Evolutionary conservation across 495 filamentous ascomycete genomes (phyloP), one percentile per base, ranked within the genome.

Genomic region (Hypoxylon intermedium): DNA sequence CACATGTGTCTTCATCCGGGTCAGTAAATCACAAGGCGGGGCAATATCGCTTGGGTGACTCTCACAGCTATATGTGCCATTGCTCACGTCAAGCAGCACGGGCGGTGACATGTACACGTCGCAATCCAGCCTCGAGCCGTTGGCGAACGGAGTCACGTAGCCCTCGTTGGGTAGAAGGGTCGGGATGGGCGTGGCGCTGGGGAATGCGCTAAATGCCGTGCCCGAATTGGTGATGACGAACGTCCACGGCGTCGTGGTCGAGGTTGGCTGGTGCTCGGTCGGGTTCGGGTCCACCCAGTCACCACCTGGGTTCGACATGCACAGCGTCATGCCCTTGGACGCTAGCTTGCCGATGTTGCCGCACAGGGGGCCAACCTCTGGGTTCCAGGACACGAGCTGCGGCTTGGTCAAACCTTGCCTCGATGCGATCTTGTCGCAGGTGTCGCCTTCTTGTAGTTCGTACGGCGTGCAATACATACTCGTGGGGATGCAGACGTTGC

Each of bases 391-490:
- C 36, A 68, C 64, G 12, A 75, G 62, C 58, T 70, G 47, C 19
- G 53, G 37, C 6, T 67, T 23, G 40, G 67, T 65, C 42, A 76
- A 73, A 2, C 64, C 54, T 26, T 62, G 33, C 21, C 41, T 40
- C 6, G 50, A 36, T 21, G 74, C 72, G 30, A 83, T 71, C 43
- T 62, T 64, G 11, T 52, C 51, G 57, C 81, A 83, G 61, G 67
- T 68, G 58, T 82, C 79, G 43, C 75, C 77, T 38, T n/a, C 36
- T 38, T 16, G 9, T 13, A 38, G 36, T 2, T 38, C n/a, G 36
- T 38, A 38, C 36, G 36, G 13, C 9, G 9, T 38, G 36, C 36
- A 38, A 38, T 38, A 13, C 36, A 38, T 18, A 9, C 9, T 50
- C 16, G 36, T 18, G 16, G 19, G 21, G 31, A 70, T 30, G 31